Conservation (phyloP, 2,329 filamentous ascomycete genomes). For the Diaporthe citrichinensis region DNA sequence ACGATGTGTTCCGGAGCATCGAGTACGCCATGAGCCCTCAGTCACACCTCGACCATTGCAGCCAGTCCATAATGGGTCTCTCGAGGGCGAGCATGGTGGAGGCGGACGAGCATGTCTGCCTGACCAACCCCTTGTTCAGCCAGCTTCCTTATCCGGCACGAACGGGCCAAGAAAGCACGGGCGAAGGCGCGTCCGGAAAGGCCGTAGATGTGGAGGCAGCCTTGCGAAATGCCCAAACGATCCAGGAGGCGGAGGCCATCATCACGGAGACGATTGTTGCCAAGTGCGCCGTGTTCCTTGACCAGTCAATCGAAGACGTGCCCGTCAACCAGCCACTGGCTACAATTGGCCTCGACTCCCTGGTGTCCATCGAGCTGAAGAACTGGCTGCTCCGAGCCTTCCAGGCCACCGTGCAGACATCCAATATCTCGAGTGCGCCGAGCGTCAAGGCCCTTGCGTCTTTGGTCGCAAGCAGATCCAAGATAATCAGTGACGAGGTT, state of each 20-base stretch:
- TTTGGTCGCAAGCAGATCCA: conserved; percentile 47
- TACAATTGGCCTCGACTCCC: conserved; percentile 45
- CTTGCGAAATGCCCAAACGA: conserved; percentile 7
- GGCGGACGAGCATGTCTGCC: conserved; percentile 42
- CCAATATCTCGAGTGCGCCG: conserved; percentile 46
- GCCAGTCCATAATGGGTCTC: conserved; percentile 44
- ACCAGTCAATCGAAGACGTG: conserved; percentile 43
- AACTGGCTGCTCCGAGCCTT: conserved; percentile 47
- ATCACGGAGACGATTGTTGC: conserved; percentile 42
- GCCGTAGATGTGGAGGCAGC: conserved; percentile 33
- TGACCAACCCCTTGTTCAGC: conserved; percentile 44
- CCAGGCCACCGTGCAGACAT: conserved; percentile 47
- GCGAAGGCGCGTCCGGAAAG: neutral
- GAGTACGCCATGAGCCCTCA: conserved; percentile 44
- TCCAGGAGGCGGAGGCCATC: conserved; percentile 43
- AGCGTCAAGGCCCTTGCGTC: conserved; percentile 47
- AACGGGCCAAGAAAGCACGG: neutral
- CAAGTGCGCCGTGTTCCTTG: conserved; percentile 46
- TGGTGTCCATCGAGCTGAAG: conserved; percentile 46
- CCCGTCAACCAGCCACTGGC: conserved; percentile 40
- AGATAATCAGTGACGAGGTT: conserved; percentile 40
- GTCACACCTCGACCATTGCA: conserved; percentile 41
- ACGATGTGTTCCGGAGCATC: conserved; percentile 45
- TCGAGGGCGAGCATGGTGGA: conserved; percentile 44
- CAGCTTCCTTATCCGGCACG: conserved; percentile 39